Evolutionary conservation across 1,139 yeast genomes (phyloP).

Genomic region (Candida sojae): DNA sequence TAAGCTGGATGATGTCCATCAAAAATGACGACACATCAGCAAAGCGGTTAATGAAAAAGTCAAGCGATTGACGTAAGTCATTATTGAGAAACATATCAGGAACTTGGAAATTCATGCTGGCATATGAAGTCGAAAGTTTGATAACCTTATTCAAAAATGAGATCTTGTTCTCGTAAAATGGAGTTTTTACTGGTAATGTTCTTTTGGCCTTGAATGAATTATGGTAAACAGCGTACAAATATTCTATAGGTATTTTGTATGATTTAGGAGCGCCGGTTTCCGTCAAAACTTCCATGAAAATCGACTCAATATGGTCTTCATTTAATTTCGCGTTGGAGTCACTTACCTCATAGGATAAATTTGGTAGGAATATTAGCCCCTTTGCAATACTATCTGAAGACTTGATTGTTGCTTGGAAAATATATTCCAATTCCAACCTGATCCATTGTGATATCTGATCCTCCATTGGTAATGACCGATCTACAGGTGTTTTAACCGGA

Average conservation of each 20-base stretch:
- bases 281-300: conserved; percentile 56
- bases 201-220: conserved; percentile 40
- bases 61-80: conserved; percentile 30
- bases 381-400: conserved; percentile 8
- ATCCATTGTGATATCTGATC: conserved; percentile 33
- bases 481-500: conserved; percentile 1
- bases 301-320: conserved; percentile 41
- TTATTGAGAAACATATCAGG: conserved; percentile 62
- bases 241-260: conserved; percentile 41
- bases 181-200: conserved; percentile 42
- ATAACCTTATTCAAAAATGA: conserved; percentile 50
- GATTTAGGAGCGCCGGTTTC: conserved; percentile 46
- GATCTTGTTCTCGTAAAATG: conserved; percentile 36
- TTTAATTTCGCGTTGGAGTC: conserved; percentile 21
- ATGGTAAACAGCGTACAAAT: conserved; percentile 47
- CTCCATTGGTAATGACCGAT: conserved; percentile 13
- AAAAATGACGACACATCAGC: conserved; percentile 54
- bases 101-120: conserved; percentile 67
- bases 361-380: conserved; percentile 30
- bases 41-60: conserved; percentile 30
- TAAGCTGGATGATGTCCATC: conserved; percentile 55
- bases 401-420: conserved; percentile 40
- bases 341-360: conserved; percentile 40
- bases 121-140: conserved; percentile 63
- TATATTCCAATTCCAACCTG: conserved; percentile 29